Percentiles rank a stretch among this genome's conserved stretches.
Evolutionary conservation across 768 basidiomycete genomes (phyloP).

Genomic region (Phlebiopsis gigantea): DNA sequence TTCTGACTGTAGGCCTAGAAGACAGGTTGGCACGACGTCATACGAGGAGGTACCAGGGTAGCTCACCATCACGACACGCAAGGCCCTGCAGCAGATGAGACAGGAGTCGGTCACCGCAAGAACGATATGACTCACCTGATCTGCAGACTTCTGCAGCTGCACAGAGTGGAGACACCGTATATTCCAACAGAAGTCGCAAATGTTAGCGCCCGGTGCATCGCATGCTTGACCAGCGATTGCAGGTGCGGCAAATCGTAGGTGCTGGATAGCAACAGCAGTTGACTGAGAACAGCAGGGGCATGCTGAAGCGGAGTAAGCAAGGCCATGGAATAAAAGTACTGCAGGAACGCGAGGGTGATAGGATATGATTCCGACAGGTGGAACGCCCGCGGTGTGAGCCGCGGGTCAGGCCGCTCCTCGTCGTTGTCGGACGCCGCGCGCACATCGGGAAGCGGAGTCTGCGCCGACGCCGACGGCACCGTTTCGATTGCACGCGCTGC

Average conservation of each 20-base stretch:
- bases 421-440: conserved; percentile 44
- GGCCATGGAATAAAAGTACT: conserved; percentile 89
- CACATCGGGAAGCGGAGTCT: conserved; percentile 58
- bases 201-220: conserved; percentile 85
- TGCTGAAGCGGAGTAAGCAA: conserved; percentile 90
- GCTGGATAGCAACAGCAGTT: conserved; percentile 76
- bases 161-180: conserved; percentile 92
- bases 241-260: conserved; percentile 79
- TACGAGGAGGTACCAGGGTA: conserved; percentile 13
- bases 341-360: conserved; percentile 81
- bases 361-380: conserved; percentile 86
- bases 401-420: conserved; percentile 63
- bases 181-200: conserved; percentile 86
- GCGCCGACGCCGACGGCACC: conserved; percentile 56
- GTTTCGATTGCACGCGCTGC: conserved; percentile 53
- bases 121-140: conserved; percentile 53
- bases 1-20: conserved; percentile 74
- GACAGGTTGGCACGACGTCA: conserved; percentile 15
- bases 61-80: conserved; percentile 80
- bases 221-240: conserved; percentile 80
- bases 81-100: conserved; percentile 40
- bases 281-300: conserved; percentile 82
- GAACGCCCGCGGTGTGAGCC: conserved; percentile 74
- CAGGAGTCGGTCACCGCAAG: not conserved
- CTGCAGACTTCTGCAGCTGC: conserved; percentile 83